A percentile compares a stretch with the other conserved stretches of the same genome.
Evolutionary conservation across 331 rosid species (phyloP).

Genomic region (Prunus yedoensis): DNA sequence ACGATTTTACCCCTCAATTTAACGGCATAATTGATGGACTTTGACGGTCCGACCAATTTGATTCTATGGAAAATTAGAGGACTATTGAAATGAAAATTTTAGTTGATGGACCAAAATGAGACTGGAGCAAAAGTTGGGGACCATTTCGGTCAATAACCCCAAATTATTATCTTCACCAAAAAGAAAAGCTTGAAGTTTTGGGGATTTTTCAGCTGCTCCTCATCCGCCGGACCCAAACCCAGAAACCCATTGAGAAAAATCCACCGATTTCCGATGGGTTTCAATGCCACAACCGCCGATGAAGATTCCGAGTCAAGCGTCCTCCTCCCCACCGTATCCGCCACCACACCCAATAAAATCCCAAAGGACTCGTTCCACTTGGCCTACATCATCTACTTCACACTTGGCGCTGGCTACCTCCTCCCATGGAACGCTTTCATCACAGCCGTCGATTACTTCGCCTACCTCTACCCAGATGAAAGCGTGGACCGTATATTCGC

Average conservation of each 20-base stretch:
- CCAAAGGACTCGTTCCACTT: constrained; percentile 63
- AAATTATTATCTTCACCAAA: not conserved
- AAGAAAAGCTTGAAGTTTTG: not conserved
- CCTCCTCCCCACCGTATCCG: constrained; percentile 37
- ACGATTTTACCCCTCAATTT: too few species aligned
- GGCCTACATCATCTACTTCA: constrained; percentile 75
- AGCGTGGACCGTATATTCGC: constrained; percentile 89
- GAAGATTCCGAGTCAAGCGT: constrained; percentile 44
- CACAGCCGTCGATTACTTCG: constrained; percentile 91
- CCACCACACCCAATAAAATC: constrained; percentile 6
- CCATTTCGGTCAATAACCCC: not conserved
- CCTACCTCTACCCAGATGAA: constrained; percentile 71
- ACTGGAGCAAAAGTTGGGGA: too few species aligned
- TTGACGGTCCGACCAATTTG: too few species aligned
- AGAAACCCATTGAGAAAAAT: constrained; percentile 1
- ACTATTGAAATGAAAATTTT: too few species aligned
- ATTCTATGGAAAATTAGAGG: too few species aligned
- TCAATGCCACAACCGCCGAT: constrained; percentile 9
- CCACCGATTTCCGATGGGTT: constrained; percentile 34
- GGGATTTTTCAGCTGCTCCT: not conserved
- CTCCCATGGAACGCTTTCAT: constrained; percentile 97
- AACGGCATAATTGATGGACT: too few species aligned
- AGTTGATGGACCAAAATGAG: too few species aligned
- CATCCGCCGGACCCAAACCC: not conserved
- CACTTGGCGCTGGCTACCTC: constrained; percentile 71